Evolutionary conservation across 768 basidiomycete species (phyloP), one percentile per base, ranked within the genome.

Genomic region (Termitomyces eurrhizus): DNA sequence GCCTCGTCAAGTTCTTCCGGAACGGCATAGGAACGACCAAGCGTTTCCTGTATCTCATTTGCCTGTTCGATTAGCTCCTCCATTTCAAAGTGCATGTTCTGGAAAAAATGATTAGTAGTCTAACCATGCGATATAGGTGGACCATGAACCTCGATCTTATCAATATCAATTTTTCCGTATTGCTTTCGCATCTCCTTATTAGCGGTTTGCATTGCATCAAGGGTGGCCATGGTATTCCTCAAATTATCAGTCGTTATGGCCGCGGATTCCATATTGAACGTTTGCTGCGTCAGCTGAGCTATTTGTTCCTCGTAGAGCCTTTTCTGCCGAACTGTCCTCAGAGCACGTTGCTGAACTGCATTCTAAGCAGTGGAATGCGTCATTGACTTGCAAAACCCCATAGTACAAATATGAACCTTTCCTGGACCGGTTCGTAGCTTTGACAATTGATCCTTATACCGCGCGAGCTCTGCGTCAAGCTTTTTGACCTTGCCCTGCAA

Each of bases 1-100:
- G 92, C 93, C 72, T 99, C 97, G 74, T 99, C 97, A 26, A 99
- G 80, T 72, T 98, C 97, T 65, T 99, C 97, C 16, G 97, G 97
- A 0, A 98, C 92, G 14, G 89, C 92, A 73, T 99, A 99, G 26
- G 94, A 95, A 63, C 96, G 80, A 18, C 91, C 93, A 26, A 99
- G 78, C 24, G 90, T 86, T 73, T 98, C 97, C 69, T 98, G 96
- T 61, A 99, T 93, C 73, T 99, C 97, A 68, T 98, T 98, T 11
- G 95, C 92, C 72, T 97, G 94, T 69, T 98, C 97, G 60, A 99
- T 77, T 63, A 98, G 72, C 60, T 98, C 97, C 69, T 97, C 95
- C 95, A 99, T 98, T 61, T 99, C 96, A 71, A 90, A 93, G 72
- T 99, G 96, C 69, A 98, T 93, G 67, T 80, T 88, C 95, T 98